These are phyloP conservation scores for Tricholoma saponaceum DNA, from an alignment of 768 basidiomycete genomes.

Conservation along the genomic window DNA sequence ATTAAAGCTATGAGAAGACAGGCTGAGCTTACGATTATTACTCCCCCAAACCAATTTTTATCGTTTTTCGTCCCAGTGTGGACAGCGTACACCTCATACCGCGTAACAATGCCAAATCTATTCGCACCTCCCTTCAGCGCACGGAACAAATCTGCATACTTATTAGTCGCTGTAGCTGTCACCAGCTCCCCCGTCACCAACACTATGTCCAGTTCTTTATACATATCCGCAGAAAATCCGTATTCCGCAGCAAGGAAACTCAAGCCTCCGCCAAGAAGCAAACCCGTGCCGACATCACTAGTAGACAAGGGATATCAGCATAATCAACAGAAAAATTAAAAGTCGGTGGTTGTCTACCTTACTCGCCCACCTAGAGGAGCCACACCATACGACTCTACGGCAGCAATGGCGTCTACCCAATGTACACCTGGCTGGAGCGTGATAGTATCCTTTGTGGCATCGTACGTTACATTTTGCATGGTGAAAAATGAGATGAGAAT, in stretches of 20 bases:
- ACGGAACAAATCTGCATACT: constrained; percentile 39
- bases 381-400: too few relatives aligned
- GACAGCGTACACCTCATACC: constrained; percentile 36
- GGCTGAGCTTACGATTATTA: constrained; percentile 32
- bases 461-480: constrained; percentile 36
- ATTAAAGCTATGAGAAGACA: not conserved
- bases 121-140: constrained; percentile 44
- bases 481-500: constrained; percentile 34
- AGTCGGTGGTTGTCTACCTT: too few relatives aligned
- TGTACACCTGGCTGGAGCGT: constrained; percentile 38
- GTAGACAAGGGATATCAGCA: constrained; percentile 19
- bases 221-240: constrained; percentile 37
- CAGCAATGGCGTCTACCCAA: constrained; percentile 40
- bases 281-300: too few relatives aligned
- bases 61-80: constrained; percentile 34
- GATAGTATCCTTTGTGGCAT: constrained; percentile 30
- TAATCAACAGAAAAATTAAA: too few relatives aligned
- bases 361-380: too few relatives aligned
- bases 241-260: constrained; percentile 34
- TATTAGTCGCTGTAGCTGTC: constrained; percentile 36
- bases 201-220: constrained; percentile 38
- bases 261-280: constrained; percentile 41
- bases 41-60: constrained; percentile 35
- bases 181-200: constrained; percentile 35
- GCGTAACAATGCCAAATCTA: constrained; percentile 42